Evolutionary conservation across 352 stramenopile genomes (phyloP).

Genomic region (Globisporangium middletonii): DNA sequence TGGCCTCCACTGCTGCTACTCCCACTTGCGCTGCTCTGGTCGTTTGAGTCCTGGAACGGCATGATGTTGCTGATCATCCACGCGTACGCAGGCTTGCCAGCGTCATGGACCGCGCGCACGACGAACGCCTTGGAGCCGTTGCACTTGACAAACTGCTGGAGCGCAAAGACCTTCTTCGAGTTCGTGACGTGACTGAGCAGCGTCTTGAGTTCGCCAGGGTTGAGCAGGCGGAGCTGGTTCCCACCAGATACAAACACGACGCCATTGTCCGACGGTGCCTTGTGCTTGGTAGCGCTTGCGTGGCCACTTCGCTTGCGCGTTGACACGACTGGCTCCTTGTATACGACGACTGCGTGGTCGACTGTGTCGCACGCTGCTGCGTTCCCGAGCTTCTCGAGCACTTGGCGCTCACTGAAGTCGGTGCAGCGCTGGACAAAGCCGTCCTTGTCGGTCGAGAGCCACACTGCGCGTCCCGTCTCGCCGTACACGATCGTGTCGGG

Average conservation of each 20-base stretch:
- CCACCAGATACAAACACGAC: conserved; percentile 29
- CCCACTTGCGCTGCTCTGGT: neutral
- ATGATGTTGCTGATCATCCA: conserved; percentile 82
- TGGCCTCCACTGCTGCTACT: too few relatives aligned
- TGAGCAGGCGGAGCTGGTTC: conserved; percentile 63
- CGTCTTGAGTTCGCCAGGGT: conserved; percentile 54
- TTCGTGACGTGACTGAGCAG: conserved; percentile 57
- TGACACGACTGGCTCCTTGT: conserved; percentile 54
- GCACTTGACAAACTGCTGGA: conserved; percentile 68
- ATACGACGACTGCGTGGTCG: conserved; percentile 45
- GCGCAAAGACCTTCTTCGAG: conserved; percentile 58
- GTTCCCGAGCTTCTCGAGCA: conserved; percentile 61
- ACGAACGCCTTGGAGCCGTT: conserved; percentile 73
- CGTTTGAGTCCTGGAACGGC: conserved; percentile 25
- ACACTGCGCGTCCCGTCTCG: conserved; percentile 59
- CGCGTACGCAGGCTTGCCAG: conserved; percentile 44
- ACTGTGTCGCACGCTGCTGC: conserved; percentile 20
- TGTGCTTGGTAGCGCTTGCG: neutral
- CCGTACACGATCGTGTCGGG: conserved; percentile 81
- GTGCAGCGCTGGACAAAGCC: conserved; percentile 57
- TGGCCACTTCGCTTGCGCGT: conserved; percentile 10
- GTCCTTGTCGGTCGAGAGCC: conserved; percentile 66
- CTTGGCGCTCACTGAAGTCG: conserved; percentile 65
- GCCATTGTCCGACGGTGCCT: neutral
- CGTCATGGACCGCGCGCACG: conserved; percentile 58